Percentiles rank a stretch among this genome's conserved stretches.
phyloP scores from a whole-genome alignment of 179 eudicot species.

The Nepenthes alata region DNA sequence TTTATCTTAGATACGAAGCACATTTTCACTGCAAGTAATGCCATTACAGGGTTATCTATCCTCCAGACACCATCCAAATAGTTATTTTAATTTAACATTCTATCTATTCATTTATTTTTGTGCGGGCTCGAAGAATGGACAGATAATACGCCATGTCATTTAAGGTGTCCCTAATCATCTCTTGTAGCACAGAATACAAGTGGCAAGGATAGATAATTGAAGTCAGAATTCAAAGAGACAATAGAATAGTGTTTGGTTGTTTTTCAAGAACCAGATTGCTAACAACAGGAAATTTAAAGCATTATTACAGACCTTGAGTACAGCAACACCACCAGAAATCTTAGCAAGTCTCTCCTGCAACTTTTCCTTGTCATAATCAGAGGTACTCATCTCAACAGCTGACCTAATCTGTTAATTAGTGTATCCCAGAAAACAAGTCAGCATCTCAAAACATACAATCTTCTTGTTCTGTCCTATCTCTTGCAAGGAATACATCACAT shows the following conservation, averaged over 20 bases:
- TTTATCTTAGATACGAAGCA: background rate
- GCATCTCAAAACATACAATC: background rate
- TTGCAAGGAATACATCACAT: background rate
- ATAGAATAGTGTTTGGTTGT: background rate
- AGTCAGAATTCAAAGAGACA: background rate
- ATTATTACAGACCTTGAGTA: conserved; percentile 48
- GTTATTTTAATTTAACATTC: too few relatives aligned
- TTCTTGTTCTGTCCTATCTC: background rate
- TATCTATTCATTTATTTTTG: background rate
- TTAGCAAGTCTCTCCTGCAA: conserved; percentile 87
- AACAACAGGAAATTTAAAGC: too few relatives aligned
- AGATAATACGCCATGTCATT: background rate
- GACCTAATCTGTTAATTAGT: conserved; percentile 50
- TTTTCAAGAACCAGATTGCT: too few relatives aligned
- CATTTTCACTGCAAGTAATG: too few relatives aligned
- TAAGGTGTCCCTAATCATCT: too few relatives aligned
- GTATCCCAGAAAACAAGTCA: background rate
- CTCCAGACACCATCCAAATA: too few relatives aligned
- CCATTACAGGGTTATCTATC: too few relatives aligned
- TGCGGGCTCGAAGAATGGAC: too few relatives aligned
- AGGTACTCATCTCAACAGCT: conserved; percentile 54
- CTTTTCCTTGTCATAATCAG: conserved; percentile 88
- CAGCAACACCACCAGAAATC: conserved; percentile 97
- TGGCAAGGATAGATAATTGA: background rate
- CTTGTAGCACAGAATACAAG: background rate